phyloP scores from a whole-genome alignment of 305 asterid species.

The Stenogyne calaminthoides region DNA sequence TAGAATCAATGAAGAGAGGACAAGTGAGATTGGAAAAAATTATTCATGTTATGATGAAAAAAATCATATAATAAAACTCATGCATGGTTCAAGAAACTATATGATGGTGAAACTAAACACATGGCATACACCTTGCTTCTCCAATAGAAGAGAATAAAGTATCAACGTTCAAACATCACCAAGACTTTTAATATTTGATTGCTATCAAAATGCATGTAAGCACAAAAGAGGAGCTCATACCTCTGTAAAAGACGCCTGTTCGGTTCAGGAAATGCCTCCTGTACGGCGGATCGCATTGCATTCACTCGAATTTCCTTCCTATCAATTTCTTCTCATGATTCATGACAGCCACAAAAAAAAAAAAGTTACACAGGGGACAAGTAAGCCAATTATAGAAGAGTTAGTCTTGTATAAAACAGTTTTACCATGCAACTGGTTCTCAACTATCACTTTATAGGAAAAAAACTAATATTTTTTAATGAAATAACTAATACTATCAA shows the following conservation, averaged over 20 bases:
- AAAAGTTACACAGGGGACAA: constrained; percentile 15
- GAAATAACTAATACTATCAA: no score
- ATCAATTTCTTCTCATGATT: constrained; percentile 66
- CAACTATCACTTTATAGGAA: no score
- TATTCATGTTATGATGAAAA: constrained; percentile 12
- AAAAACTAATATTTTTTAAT: no score
- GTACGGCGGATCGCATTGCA: constrained; percentile 85
- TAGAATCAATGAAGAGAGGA: constrained; percentile 35
- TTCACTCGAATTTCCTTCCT: constrained; percentile 79
- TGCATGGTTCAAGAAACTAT: constrained; percentile 17
- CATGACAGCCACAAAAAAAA: constrained; percentile 33
- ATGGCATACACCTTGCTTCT: not conserved
- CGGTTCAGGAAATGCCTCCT: constrained; percentile 97
- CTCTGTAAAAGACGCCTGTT: constrained; percentile 96
- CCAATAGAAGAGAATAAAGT: not conserved
- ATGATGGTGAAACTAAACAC: constrained; percentile 8
- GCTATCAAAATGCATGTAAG: not conserved
- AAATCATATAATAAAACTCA: constrained; percentile 17
- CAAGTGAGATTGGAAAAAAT: constrained; percentile 29
- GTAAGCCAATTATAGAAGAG: constrained; percentile 13
- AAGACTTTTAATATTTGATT: not conserved
- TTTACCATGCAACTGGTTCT: no score
- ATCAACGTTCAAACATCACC: not conserved
- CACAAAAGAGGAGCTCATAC: no score
- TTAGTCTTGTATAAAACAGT: no score